Conservation (phyloP, 176 grass and related monocot genomes). For the Saccharum officinarum region DNA sequence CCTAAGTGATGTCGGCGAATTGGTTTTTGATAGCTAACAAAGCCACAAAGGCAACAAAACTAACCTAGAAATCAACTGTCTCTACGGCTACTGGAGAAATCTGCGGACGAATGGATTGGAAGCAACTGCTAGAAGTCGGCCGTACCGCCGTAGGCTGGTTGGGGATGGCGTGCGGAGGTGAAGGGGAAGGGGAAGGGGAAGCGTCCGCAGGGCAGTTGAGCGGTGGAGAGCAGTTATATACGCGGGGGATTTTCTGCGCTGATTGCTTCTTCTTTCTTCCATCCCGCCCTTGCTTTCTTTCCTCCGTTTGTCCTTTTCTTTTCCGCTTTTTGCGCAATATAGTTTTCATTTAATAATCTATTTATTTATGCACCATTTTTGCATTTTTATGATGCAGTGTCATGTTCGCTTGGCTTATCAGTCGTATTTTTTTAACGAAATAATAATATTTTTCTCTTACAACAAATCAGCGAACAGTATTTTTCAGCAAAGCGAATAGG, state of each 20-base stretch:
- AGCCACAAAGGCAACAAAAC: neutral
- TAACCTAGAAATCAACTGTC: constrained; percentile 1
- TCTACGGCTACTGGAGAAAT: constrained; percentile 9
- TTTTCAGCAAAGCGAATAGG: no score
- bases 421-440: no score
- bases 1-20: constrained; percentile 46
- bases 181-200: neutral
- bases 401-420: no score
- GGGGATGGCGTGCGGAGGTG: neutral
- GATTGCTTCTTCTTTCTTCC: neutral
- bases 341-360: neutral
- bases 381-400: neutral
- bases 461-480: no score
- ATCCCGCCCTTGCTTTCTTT: neutral
- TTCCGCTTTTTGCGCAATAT: neutral
- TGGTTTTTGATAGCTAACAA: constrained; percentile 11
- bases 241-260: constrained; percentile 38
- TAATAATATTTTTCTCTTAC: no score
- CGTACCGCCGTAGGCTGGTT: neutral
- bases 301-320: neutral
- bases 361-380: neutral
- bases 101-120: neutral
- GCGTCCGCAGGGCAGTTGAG: constrained; percentile 26
- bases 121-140: constrained; percentile 6
- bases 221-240: constrained; percentile 42